Percentiles rank a stretch among this genome's conserved stretches.
These are phyloP conservation scores for Penstemon davidsonii DNA, from an alignment of 257 asterid genomes.

Conservation along the genomic window DNA sequence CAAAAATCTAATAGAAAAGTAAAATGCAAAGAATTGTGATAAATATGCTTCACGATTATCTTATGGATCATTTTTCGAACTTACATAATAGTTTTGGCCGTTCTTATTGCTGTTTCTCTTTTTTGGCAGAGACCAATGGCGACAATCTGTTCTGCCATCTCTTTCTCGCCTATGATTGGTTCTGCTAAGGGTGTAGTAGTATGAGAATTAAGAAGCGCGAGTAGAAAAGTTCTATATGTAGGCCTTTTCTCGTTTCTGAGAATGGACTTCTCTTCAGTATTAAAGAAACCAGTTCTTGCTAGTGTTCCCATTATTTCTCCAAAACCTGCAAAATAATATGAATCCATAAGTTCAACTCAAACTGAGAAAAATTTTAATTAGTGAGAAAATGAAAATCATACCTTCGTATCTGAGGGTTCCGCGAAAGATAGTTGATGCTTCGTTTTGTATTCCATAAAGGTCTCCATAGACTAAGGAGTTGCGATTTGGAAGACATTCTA, in stretches of 20 bases:
- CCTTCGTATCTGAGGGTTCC: slow-evolving; percentile 99
- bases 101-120: slow-evolving; percentile 50
- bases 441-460: slow-evolving; percentile 74
- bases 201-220: slow-evolving; percentile 43
- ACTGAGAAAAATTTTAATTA: neutral
- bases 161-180: slow-evolving; percentile 47
- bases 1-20: slow-evolving; percentile 49
- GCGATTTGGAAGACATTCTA: slow-evolving; percentile 96
- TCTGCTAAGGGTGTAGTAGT: slow-evolving; percentile 27
- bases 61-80: slow-evolving; percentile 29
- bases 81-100: slow-evolving; percentile 86
- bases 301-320: slow-evolving; percentile 85
- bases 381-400: slow-evolving; percentile 16
- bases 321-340: slow-evolving; percentile 59
- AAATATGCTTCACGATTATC: neutral
- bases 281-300: slow-evolving; percentile 77
- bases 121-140: slow-evolving; percentile 58
- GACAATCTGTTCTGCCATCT: slow-evolving; percentile 54
- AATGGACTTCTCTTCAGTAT: slow-evolving; percentile 42
- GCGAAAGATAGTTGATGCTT: slow-evolving; percentile 85
- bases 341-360: neutral
- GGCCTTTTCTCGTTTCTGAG: slow-evolving; percentile 52
- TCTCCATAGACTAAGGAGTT: slow-evolving; percentile 84
- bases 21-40: neutral
- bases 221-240: slow-evolving; percentile 45